Conservation (phyloP, 768 basidiomycete genomes). For the Polyporus arcularius region DNA sequence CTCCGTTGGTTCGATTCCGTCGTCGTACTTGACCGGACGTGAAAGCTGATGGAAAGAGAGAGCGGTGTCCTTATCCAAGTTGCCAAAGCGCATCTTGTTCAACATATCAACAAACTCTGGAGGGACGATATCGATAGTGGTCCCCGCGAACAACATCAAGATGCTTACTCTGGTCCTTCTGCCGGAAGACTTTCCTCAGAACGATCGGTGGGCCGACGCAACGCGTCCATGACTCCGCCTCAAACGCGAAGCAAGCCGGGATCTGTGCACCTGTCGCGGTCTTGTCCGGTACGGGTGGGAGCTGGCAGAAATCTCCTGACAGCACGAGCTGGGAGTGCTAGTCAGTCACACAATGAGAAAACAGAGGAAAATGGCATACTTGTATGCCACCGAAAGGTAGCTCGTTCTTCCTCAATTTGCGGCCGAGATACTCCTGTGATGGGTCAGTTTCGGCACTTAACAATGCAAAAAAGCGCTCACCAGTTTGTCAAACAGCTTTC, state of each 20-base stretch:
- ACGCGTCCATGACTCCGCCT: slow-evolving; percentile 69
- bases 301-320: slow-evolving; percentile 89
- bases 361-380: slow-evolving; percentile 35
- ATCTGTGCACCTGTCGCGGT: slow-evolving; percentile 44
- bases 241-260: slow-evolving; percentile 73
- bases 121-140: background rate
- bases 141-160: background rate
- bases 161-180: slow-evolving; percentile 71
- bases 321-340: slow-evolving; percentile 52
- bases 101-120: slow-evolving; percentile 76
- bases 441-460: background rate
- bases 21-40: slow-evolving; percentile 59
- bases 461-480: slow-evolving; percentile 39
- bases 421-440: slow-evolving; percentile 63
- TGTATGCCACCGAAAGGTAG: slow-evolving; percentile 87
- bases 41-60: slow-evolving; percentile 56
- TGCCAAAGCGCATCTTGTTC: slow-evolving; percentile 84
- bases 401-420: slow-evolving; percentile 49
- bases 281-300: slow-evolving; percentile 74
- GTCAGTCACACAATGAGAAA: background rate
- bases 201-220: slow-evolving; percentile 59
- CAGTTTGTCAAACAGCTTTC: slow-evolving; percentile 77
- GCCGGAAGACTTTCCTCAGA: slow-evolving; percentile 80
- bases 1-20: slow-evolving; percentile 81
- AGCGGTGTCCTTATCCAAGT: slow-evolving; percentile 45